Evolutionary conservation across 208 protist genomes (phyloP).

Genomic region (Trichomonas gallinae): DNA sequence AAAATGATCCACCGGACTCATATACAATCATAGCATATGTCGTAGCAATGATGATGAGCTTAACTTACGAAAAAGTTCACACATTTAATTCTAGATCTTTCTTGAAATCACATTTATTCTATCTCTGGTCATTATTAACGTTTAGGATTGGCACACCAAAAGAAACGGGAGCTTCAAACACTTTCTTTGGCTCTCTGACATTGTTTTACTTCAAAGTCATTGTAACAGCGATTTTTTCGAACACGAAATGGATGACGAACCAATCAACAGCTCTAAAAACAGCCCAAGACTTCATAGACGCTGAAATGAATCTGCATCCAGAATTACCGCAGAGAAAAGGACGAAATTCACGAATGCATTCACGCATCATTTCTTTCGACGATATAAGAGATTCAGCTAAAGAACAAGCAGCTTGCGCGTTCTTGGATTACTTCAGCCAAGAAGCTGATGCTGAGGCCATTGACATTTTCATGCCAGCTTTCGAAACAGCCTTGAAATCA

Average conservation of each 20-base stretch:
- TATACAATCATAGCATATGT: background rate
- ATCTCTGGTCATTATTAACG: background rate
- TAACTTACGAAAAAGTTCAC: background rate
- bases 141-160: background rate
- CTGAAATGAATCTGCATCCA: background rate
- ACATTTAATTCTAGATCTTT: background rate
- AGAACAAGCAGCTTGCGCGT: background rate
- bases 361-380: background rate
- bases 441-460: background rate
- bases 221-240: background rate
- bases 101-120: background rate
- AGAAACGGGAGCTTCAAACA: background rate
- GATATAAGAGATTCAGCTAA: constrained; percentile 1
- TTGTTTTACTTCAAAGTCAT: background rate
- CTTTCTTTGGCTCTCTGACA: background rate
- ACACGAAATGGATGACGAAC: background rate
- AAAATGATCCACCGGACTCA: background rate
- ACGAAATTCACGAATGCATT: background rate
- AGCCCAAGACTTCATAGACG: background rate
- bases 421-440: background rate
- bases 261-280: background rate
- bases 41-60: background rate
- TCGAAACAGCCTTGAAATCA: background rate
- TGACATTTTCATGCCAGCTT: background rate
- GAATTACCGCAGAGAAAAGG: background rate